Percentiles rank a stretch among this genome's conserved stretches.
These are phyloP conservation scores for Boletus smithii DNA, from an alignment of 1,284 basidiomycete genomes.

Conservation along the genomic window DNA sequence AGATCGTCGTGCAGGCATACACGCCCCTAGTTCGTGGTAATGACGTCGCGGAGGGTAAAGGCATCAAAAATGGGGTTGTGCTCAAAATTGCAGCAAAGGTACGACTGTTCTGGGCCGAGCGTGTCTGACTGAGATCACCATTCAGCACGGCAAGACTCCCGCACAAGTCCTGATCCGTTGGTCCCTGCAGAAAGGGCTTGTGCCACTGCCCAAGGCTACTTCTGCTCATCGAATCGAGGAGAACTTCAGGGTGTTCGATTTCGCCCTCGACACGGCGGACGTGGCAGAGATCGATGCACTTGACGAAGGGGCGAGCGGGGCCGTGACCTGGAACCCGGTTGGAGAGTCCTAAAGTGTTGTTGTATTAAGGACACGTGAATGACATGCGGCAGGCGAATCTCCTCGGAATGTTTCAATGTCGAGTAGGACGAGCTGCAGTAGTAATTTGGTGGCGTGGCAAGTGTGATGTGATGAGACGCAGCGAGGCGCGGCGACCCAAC, in stretches of 20 bases:
- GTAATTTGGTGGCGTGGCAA: conserved; percentile 25
- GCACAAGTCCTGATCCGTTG: conserved; percentile 68
- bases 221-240: conserved; percentile 37
- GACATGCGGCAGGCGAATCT: too few species aligned
- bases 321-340: conserved; percentile 41
- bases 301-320: conserved; percentile 37
- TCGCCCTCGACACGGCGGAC: conserved; percentile 38
- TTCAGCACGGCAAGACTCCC: conserved; percentile 39
- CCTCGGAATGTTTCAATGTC: too few species aligned
- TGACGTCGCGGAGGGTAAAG: conserved; percentile 22
- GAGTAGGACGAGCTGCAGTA: too few species aligned
- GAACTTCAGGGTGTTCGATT: conserved; percentile 42
- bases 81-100: conserved; percentile 41
- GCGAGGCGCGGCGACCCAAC: neutral
- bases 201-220: conserved; percentile 43
- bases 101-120: neutral
- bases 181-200: conserved; percentile 58
- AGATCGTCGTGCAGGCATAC: conserved; percentile 52
- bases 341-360: conserved; percentile 18
- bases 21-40: conserved; percentile 45
- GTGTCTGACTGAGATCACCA: conserved; percentile 3
- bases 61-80: conserved; percentile 38
- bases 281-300: conserved; percentile 37
- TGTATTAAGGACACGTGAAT: too few species aligned
- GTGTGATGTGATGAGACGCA: conserved; percentile 18